phyloP scores from a whole-genome alignment of 768 basidiomycete genomes.

The Suillus ampliporus region DNA sequence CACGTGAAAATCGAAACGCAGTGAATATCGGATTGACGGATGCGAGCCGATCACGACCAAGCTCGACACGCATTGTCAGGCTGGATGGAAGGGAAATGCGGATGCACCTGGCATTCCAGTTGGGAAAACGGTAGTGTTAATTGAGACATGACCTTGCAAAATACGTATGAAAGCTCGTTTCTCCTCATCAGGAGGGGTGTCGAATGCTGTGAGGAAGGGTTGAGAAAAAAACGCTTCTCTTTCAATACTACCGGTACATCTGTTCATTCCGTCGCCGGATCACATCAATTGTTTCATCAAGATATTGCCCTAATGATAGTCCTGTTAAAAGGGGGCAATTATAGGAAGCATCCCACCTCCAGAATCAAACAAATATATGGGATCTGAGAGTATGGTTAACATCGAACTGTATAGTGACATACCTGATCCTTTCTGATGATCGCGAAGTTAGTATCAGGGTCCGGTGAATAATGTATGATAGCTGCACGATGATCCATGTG shows the following conservation, averaged over 20 bases:
- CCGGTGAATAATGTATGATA: conserved; percentile 93
- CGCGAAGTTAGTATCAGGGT: conserved; percentile 72
- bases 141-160: conserved; percentile 87
- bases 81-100: neutral
- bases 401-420: conserved; percentile 12
- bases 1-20: too few relatives aligned
- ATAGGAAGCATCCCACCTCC: conserved; percentile 57
- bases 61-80: too few relatives aligned
- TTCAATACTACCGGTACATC: neutral
- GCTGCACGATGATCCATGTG: conserved; percentile 48
- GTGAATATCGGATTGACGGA: too few relatives aligned
- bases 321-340: neutral
- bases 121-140: conserved; percentile 87
- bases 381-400: conserved; percentile 35
- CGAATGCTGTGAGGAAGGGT: conserved; percentile 67
- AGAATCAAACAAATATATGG: conserved; percentile 85
- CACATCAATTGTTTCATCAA: conserved; percentile 95
- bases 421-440: conserved; percentile 79
- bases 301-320: conserved; percentile 65
- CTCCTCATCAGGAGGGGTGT: conserved; percentile 80
- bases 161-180: conserved; percentile 91
- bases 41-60: too few relatives aligned
- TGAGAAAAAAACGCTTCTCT: neutral
- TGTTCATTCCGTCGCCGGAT: conserved; percentile 83
- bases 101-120: conserved; percentile 69